Conservation (phyloP, 768 basidiomycete species). For the Termitomyces sp. region DNA sequence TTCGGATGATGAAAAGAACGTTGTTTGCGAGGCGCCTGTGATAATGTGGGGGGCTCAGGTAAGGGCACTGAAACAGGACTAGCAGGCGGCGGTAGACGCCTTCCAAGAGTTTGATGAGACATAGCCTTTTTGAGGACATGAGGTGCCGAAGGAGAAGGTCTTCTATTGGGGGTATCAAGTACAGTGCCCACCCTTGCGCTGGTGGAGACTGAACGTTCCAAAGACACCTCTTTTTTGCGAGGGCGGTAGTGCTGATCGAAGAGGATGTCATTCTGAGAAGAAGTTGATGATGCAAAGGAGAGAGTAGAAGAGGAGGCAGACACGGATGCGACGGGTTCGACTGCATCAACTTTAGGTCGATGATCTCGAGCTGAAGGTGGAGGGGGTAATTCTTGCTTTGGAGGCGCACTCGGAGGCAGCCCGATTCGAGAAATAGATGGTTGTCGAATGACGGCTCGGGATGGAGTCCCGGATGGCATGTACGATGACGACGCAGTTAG, state of each 20-base stretch:
- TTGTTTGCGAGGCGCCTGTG: constrained; percentile 47
- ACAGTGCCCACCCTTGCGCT: neutral
- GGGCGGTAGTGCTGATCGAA: constrained; percentile 23
- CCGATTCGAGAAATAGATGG: constrained; percentile 39
- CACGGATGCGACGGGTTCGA: constrained; percentile 12
- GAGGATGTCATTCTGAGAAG: constrained; percentile 24
- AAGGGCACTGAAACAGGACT: constrained; percentile 23
- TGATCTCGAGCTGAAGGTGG: constrained; percentile 29
- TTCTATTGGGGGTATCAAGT: constrained; percentile 2
- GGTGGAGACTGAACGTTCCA: constrained; percentile 20
- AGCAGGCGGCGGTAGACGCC: constrained; percentile 25
- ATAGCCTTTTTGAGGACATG: constrained; percentile 48
- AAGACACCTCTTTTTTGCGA: constrained; percentile 22
- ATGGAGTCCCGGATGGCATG: constrained; percentile 18
- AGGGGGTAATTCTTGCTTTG: constrained; percentile 42
- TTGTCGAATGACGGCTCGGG: constrained; percentile 39
- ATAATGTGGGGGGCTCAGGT: constrained; percentile 24
- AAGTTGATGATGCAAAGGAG: constrained; percentile 40
- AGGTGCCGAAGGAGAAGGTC: constrained; percentile 19
- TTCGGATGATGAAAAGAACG: constrained; percentile 62
- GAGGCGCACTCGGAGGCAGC: constrained; percentile 46
- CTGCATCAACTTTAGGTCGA: constrained; percentile 12
- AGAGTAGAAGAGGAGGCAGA: constrained; percentile 35
- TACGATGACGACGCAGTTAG: constrained; percentile 12
- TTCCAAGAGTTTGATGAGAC: constrained; percentile 54